Conservation (phyloP, 179 eudicot species). For the Sideroxylon spinosum region DNA sequence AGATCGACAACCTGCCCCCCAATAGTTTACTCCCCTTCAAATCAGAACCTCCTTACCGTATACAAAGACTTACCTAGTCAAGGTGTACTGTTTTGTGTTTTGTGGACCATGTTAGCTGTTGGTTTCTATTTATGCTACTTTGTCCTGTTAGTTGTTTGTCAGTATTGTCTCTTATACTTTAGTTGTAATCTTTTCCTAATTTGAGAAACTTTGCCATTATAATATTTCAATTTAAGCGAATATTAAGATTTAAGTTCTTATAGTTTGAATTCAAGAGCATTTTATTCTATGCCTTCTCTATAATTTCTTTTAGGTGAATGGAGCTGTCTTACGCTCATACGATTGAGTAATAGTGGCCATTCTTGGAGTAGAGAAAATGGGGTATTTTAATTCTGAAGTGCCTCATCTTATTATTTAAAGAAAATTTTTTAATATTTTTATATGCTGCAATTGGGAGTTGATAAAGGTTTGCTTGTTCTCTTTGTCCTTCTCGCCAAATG, state of each 20-base stretch:
- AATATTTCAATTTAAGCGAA: neutral
- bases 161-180: too few relatives aligned
- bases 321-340: conserved; percentile 29
- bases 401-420: neutral
- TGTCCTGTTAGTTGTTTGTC: too few relatives aligned
- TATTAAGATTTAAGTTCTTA: neutral
- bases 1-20: too few relatives aligned
- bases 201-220: too few relatives aligned
- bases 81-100: too few relatives aligned
- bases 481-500: conserved; percentile 27
- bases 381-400: neutral
- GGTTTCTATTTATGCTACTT: too few relatives aligned
- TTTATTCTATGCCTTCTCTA: conserved; percentile 14
- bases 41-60: too few relatives aligned
- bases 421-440: conserved; percentile 2
- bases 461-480: conserved; percentile 1
- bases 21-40: too few relatives aligned
- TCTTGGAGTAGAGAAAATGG: conserved; percentile 8
- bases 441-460: neutral
- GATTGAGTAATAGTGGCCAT: conserved; percentile 30
- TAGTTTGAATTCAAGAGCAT: neutral
- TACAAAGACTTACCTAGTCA: too few relatives aligned
- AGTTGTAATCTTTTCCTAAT: too few relatives aligned
- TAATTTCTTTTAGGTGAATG: conserved; percentile 30
- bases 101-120: too few relatives aligned